Evolutionary conservation across 768 basidiomycete species (phyloP).

Genomic region (Kwoniella botswanensis): DNA sequence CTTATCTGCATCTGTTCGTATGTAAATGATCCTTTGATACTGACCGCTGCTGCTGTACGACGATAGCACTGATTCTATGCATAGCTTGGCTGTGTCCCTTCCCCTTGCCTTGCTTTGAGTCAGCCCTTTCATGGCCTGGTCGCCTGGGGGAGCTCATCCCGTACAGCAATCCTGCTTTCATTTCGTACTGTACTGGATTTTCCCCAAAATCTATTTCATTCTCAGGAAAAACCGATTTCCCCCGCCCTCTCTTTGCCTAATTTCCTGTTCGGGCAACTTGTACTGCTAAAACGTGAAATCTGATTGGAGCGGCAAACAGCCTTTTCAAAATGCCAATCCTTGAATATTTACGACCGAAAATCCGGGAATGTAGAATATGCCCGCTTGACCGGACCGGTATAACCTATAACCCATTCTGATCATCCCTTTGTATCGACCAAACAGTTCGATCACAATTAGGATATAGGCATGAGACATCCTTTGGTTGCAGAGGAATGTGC

Average conservation of each 20-base stretch:
- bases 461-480: too few species aligned
- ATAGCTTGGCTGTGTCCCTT: not conserved
- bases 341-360: not conserved
- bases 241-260: too few species aligned
- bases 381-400: not conserved
- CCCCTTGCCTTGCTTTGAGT: not conserved
- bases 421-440: too few species aligned
- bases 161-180: not conserved
- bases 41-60: not conserved
- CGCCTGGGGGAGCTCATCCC: not conserved
- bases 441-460: too few species aligned
- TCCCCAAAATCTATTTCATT: not conserved
- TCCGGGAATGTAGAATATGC: not conserved
- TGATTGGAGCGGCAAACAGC: not conserved
- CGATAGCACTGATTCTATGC: not conserved
- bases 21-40: not conserved
- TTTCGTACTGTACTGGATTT: not conserved
- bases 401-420: too few species aligned
- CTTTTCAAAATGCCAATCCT: not conserved
- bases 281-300: not conserved
- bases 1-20: not conserved
- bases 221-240: too few species aligned
- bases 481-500: too few species aligned
- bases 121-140: too few species aligned
- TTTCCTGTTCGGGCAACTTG: too few species aligned